phyloP scores from a whole-genome alignment of 768 basidiomycete genomes.

The Austroboletus festivus region DNA sequence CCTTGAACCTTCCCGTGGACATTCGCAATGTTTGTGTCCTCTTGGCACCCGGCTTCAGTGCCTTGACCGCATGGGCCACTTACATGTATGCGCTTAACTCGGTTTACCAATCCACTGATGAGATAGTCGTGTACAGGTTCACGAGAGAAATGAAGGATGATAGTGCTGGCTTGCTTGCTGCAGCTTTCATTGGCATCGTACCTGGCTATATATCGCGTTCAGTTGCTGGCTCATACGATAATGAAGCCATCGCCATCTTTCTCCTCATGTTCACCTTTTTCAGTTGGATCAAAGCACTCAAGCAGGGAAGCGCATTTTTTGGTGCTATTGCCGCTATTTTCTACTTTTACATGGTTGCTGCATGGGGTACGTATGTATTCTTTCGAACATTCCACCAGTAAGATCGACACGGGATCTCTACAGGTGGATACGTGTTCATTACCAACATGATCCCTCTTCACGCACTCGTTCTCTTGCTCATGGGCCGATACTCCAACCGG shows the following conservation, averaged over 20 bases:
- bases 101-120: not conserved
- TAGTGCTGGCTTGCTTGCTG: conserved; percentile 93
- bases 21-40: conserved; percentile 96
- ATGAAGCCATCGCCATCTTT: conserved; percentile 99
- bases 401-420: conserved; percentile 9
- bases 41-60: conserved; percentile 95
- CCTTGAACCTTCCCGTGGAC: conserved; percentile 91
- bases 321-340: conserved; percentile 90
- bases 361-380: conserved; percentile 72
- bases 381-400: not conserved
- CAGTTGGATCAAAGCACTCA: conserved; percentile 94
- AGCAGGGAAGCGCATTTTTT: conserved; percentile 88
- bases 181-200: conserved; percentile 96
- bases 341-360: conserved; percentile 99
- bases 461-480: conserved; percentile 88
- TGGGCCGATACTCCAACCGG: conserved; percentile 91
- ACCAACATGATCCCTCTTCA: conserved; percentile 99
- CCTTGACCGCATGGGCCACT: conserved; percentile 93
- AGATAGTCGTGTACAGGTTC: conserved; percentile 54
- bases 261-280: conserved; percentile 99
- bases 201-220: conserved; percentile 99
- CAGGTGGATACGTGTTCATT: conserved; percentile 98
- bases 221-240: conserved; percentile 98
- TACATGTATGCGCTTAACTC: conserved; percentile 65
- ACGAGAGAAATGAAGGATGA: conserved; percentile 96